Percentiles rank a stretch among this genome's conserved stretches.
phyloP scores from a whole-genome alignment of 2,329 filamentous ascomycete species.

The Exophiala xenobiotica region DNA sequence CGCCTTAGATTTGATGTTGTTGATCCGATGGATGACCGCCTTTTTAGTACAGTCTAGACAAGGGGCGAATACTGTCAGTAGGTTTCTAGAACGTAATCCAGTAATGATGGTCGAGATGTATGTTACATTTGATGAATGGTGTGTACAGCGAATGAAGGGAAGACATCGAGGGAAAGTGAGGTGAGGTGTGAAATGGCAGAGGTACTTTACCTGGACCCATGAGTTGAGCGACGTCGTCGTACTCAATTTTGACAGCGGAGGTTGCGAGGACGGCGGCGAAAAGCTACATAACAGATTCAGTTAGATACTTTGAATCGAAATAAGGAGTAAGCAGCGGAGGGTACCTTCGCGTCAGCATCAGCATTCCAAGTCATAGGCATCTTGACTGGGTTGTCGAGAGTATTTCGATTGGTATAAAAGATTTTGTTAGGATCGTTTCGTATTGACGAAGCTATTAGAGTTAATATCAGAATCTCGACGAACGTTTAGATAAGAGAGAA shows the following conservation, averaged over 20 bases:
- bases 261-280: slow-evolving; percentile 13
- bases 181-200: background rate
- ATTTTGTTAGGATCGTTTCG: background rate
- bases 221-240: slow-evolving; percentile 4
- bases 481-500: background rate
- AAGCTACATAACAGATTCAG: slow-evolving; percentile 4
- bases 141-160: background rate
- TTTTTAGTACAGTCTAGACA: slow-evolving; percentile 16
- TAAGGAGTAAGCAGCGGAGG: background rate
- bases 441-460: background rate
- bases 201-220: slow-evolving; percentile 14
- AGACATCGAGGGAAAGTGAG: background rate
- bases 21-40: slow-evolving; percentile 13
- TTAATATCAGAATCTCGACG: background rate
- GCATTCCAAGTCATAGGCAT: slow-evolving; percentile 25
- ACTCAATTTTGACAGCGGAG: slow-evolving; percentile 8
- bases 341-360: slow-evolving; percentile 21
- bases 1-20: slow-evolving; percentile 11
- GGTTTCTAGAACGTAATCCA: no score
- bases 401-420: background rate
- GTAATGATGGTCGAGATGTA: no score
- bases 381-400: slow-evolving; percentile 4
- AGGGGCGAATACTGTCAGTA: background rate
- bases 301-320: background rate
- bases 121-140: no score